phyloP scores from a whole-genome alignment of 2,329 filamentous ascomycete species.

The Colletotrichum sidae region DNA sequence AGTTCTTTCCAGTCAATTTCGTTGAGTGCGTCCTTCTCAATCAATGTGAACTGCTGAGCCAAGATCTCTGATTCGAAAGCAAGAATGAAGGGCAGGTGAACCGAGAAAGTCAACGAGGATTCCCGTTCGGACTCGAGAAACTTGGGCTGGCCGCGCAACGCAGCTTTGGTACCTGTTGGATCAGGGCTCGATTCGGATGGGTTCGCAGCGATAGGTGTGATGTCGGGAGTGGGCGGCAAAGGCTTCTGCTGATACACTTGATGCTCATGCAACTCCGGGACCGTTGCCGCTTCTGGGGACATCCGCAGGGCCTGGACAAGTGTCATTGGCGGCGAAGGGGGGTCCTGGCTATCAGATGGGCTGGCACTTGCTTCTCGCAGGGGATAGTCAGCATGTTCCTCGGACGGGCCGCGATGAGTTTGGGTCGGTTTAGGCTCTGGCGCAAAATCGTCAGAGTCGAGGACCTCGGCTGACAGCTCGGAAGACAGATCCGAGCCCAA shows the following conservation, averaged over 20 bases:
- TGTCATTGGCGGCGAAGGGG: slow-evolving; percentile 60
- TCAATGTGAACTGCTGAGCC: slow-evolving; percentile 85
- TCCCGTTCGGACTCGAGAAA: slow-evolving; percentile 42
- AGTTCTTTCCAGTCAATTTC: slow-evolving; percentile 91
- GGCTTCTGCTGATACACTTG: slow-evolving; percentile 58
- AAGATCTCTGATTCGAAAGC: slow-evolving; percentile 83
- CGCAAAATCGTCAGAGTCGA: slow-evolving; percentile 42
- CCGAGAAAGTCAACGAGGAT: slow-evolving; percentile 54
- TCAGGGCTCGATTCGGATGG: slow-evolving; percentile 47
- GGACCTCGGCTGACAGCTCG: slow-evolving; percentile 67
- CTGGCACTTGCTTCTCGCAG: slow-evolving; percentile 23
- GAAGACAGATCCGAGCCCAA: slow-evolving; percentile 71
- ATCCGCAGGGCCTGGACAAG: slow-evolving; percentile 60
- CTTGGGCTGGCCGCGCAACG: slow-evolving; percentile 49
- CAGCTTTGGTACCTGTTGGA: slow-evolving; percentile 49
- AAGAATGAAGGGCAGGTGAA: slow-evolving; percentile 83
- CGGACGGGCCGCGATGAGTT: slow-evolving; percentile 25
- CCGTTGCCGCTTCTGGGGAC: slow-evolving; percentile 51
- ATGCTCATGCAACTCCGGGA: slow-evolving; percentile 54
- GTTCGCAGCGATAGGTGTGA: slow-evolving; percentile 57
- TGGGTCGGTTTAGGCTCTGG: slow-evolving; percentile 16
- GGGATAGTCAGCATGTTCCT: slow-evolving; percentile 24
- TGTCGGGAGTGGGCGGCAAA: slow-evolving; percentile 62
- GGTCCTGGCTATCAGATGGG: slow-evolving; percentile 22
- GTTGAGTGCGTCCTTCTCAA: slow-evolving; percentile 87